Evolutionary conservation across 129 eudicot genomes (phyloP), one percentile per base, ranked within the genome.

Genomic region (Lonicera japonica): DNA sequence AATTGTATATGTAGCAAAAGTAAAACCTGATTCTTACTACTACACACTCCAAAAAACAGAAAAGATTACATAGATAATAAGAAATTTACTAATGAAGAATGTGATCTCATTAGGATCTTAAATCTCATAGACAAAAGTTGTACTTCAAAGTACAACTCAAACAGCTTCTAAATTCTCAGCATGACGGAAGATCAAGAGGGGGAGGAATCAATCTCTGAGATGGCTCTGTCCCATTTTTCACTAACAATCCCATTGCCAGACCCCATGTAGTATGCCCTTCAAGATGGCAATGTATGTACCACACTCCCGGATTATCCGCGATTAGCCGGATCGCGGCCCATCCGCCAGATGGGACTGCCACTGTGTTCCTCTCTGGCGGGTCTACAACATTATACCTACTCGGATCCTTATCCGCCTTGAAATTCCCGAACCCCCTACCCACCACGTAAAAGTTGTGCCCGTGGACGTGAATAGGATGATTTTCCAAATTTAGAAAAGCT

Each of bases 191-290:
- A 79, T 86, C 89, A 54, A 25, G 13, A 9, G 95, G 95, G 51
- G 95, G 95, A 13, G 89, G 89, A 69, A 76, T 47, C 75, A 86
- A 54, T 10, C 81, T 53, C 62, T 86, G 83, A 67, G 65, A 60
- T 43, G 81, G 66, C 17, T 63, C 59, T 11, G 63, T 0, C 24
- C 89, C 95, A 63, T 71, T 71, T 59, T 73, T 60, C 14, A 82
- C 89, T 12, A 86, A 22, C 34, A 86, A 79, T 0, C 83, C 95
- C 52, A 67, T 48, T 64, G 95, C 89, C 20, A 86, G 75, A 25
- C 95, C 95, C 95, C 95, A 86, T 1, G 89, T 63, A 13, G 89
- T 86, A 71, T 86, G 95, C 65, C 70, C 83, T 74, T 86, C 95
- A 22, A 86, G 86, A 68, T 86, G 95, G 23, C 95, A 86, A 39